Evolutionary conservation across 23 red algal genomes (phyloP), one percentile per base, ranked within the genome.

Genomic region (Gracilaria gracilis): DNA sequence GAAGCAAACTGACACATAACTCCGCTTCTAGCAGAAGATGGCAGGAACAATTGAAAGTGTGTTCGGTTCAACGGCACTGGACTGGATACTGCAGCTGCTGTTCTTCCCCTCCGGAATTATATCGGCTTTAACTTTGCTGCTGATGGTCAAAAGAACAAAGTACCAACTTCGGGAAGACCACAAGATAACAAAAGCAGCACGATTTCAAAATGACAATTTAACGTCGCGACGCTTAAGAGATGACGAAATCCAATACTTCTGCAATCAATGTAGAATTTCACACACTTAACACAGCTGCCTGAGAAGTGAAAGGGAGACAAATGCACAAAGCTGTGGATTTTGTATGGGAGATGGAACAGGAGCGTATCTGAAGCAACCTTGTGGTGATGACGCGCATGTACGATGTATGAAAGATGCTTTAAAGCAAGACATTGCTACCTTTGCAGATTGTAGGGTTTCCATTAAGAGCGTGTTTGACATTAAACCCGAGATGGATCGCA

Each of bases 71-170:
- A 65, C 73, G 21, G 69, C 86, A 36, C 19, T 89, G 39, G 86
- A 54, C 20, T 89, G 86, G 86, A 50, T 89, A 12, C 55, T 89
- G 69, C 69, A 67, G 21, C 69, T 89, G 0, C 75, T 89, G 21
- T 89, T 89, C 73, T 89, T 80, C 29, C 86, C 86, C 9, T 62
- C 51, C 53, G 86, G 86, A 31, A 27, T 89, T 38, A 31, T 89
- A 31, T 23, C 86, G 47, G 47, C 75, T 8, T 11, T 62, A n/a
- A 11, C 66, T 14, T 54, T 79, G 46, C 24, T 89, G 21, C 36
- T 61, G 5, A 51, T 89, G 40, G 25, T 89, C 19, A 61, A 51
- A 31, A 50, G 72, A 38, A 89, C 47, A 61, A 49, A 42, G 16
- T 71, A 47, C 46, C 54, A 78, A 36, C 8, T 61, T 2, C 13